These are phyloP conservation scores for Sporothrix sp. DNA, from an alignment of 2,329 filamentous ascomycete genomes.

Conservation along the genomic window DNA sequence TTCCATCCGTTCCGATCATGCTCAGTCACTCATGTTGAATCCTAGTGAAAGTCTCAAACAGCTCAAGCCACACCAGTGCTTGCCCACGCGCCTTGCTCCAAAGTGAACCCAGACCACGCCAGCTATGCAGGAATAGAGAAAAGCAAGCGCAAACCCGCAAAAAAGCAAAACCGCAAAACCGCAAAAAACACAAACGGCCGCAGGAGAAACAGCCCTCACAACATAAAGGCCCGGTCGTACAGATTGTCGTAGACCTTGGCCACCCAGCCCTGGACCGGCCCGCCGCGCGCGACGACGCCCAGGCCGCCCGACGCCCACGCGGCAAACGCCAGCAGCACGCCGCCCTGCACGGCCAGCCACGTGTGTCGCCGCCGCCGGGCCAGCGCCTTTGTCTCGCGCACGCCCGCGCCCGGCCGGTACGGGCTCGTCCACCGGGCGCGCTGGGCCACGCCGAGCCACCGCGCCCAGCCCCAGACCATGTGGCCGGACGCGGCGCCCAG, in stretches of 20 bases:
- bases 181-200: too few species aligned
- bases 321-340: slow-evolving; percentile 45
- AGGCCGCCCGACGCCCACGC: slow-evolving; percentile 79
- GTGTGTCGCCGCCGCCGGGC: slow-evolving; percentile 43
- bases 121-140: background rate
- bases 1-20: too few species aligned
- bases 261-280: slow-evolving; percentile 65
- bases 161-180: background rate
- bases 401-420: background rate
- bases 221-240: slow-evolving; percentile 29
- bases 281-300: slow-evolving; percentile 65
- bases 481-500: slow-evolving; percentile 62
- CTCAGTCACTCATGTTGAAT: too few species aligned
- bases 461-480: slow-evolving; percentile 76
- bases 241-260: slow-evolving; percentile 70
- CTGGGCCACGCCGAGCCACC: slow-evolving; percentile 62
- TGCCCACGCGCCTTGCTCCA: slow-evolving; percentile 4
- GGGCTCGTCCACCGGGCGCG: slow-evolving; percentile 35
- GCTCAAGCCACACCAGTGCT: background rate
- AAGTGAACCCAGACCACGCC: slow-evolving; percentile 1
- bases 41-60: too few species aligned
- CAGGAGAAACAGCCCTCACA: too few species aligned
- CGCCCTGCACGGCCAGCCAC: slow-evolving; percentile 62
- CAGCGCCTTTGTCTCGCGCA: slow-evolving; percentile 35
- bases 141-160: background rate